Conservation (phyloP, 1,139 yeast species). For the Maudiozyma humilis region DNA sequence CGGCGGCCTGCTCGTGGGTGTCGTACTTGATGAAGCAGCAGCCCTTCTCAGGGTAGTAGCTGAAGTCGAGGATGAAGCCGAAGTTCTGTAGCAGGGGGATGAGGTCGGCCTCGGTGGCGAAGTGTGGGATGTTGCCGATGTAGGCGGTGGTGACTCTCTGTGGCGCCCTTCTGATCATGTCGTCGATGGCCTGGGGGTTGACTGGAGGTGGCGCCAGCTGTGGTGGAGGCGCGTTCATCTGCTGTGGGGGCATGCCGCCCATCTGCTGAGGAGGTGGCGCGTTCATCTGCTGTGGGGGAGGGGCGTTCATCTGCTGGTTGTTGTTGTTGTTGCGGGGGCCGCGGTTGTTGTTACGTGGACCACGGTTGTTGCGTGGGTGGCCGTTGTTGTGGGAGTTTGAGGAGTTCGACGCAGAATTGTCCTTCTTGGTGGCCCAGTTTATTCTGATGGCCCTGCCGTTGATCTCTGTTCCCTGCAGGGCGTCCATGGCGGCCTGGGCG, state of each 20-base stretch:
- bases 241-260: conserved; percentile 4
- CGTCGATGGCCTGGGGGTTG: conserved; percentile 54
- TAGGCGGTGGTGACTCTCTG: conserved; percentile 73
- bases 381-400: conserved; percentile 18
- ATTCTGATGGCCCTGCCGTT: conserved; percentile 73
- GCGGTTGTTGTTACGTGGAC: conserved; percentile 20
- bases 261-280: conserved; percentile 12
- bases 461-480: conserved; percentile 68
- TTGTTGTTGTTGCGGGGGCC: conserved; percentile 2
- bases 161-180: conserved; percentile 68
- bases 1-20: conserved; percentile 80
- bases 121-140: conserved; percentile 76
- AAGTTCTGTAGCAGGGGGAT: conserved; percentile 70
- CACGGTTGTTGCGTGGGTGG: conserved; percentile 8
- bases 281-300: conserved; percentile 7
- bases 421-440: conserved; percentile 84
- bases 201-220: conserved; percentile 30
- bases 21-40: conserved; percentile 67
- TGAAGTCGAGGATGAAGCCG: conserved; percentile 76
- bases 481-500: conserved; percentile 64
- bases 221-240: conserved; percentile 12
- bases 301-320: conserved; percentile 7
- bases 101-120: conserved; percentile 63
- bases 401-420: conserved; percentile 24
- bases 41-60: conserved; percentile 64